Conservation (phyloP, 176 grass and related monocot genomes). For the Saccharum spontaneum region DNA sequence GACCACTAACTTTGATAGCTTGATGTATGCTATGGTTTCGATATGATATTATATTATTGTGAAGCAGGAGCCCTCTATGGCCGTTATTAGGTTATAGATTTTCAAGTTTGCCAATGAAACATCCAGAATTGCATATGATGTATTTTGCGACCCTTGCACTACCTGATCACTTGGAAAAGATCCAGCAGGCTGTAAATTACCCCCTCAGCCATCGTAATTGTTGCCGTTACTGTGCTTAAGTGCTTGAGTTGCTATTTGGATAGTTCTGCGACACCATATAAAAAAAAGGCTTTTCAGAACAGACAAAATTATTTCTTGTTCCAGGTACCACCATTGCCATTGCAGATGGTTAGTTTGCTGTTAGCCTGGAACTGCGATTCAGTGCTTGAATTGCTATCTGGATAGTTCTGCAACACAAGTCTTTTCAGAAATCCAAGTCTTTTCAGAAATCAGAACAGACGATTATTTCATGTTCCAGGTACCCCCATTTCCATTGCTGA, state of each 20-base stretch:
- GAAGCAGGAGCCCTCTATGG: neutral
- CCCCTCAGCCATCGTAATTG: neutral
- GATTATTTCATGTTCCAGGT: no score
- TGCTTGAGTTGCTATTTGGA: neutral
- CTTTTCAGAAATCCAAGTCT: no score
- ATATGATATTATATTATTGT: neutral
- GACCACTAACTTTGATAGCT: neutral
- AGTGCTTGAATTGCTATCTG: no score
- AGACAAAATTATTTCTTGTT: neutral
- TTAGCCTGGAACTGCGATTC: no score
- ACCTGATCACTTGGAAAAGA: no score
- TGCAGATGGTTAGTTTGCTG: no score
- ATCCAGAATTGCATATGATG: neutral
- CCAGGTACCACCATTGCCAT: no score
- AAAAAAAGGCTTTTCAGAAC: neutral
- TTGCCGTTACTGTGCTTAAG: neutral
- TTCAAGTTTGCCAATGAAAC: neutral
- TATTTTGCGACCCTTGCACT: neutral
- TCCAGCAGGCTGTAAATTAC: no score
- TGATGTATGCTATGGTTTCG: neutral
- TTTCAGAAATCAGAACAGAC: no score
- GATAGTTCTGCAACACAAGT: no score
- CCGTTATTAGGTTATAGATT: neutral
- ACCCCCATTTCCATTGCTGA: no score
- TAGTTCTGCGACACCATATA: neutral